phyloP scores from a whole-genome alignment of 192 early-diverging fungal genomes.

The Dimargaris cristalligena region DNA sequence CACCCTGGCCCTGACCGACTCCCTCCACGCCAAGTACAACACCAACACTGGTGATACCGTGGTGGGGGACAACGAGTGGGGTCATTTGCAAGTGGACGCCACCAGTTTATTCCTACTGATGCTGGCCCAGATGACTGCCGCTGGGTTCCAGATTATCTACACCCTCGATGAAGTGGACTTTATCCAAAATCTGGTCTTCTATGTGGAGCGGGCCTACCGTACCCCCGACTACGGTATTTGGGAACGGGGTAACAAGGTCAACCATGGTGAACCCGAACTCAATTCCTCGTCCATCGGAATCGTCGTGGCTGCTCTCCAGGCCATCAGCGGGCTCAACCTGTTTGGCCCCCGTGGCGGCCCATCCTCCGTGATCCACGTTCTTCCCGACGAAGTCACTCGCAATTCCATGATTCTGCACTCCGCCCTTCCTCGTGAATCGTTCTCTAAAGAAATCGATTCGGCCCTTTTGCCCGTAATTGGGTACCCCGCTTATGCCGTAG shows the following conservation, averaged over 20 bases:
- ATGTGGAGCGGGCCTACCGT: slow-evolving; percentile 68
- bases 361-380: slow-evolving; percentile 58
- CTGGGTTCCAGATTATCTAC: slow-evolving; percentile 54
- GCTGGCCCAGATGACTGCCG: slow-evolving; percentile 70
- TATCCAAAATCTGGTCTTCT: slow-evolving; percentile 77
- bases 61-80: slow-evolving; percentile 71
- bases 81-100: slow-evolving; percentile 79
- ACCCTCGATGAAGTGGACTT: slow-evolving; percentile 75
- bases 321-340: slow-evolving; percentile 72
- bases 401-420: slow-evolving; percentile 64
- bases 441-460: slow-evolving; percentile 74
- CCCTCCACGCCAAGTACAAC: slow-evolving; percentile 82
- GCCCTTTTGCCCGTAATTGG: slow-evolving; percentile 69
- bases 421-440: slow-evolving; percentile 66
- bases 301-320: slow-evolving; percentile 66
- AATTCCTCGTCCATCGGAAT: slow-evolving; percentile 82
- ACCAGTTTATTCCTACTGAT: slow-evolving; percentile 65
- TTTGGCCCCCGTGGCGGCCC: slow-evolving; percentile 67
- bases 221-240: slow-evolving; percentile 80
- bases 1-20: slow-evolving; percentile 49
- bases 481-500: slow-evolving; percentile 76
- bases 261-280: slow-evolving; percentile 70
- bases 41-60: slow-evolving; percentile 70
- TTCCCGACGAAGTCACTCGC: slow-evolving; percentile 72
- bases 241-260: slow-evolving; percentile 79